These are phyloP conservation scores for Magnusiomyces sp. DNA, from an alignment of 1,139 yeast species.

Conservation along the genomic window DNA sequence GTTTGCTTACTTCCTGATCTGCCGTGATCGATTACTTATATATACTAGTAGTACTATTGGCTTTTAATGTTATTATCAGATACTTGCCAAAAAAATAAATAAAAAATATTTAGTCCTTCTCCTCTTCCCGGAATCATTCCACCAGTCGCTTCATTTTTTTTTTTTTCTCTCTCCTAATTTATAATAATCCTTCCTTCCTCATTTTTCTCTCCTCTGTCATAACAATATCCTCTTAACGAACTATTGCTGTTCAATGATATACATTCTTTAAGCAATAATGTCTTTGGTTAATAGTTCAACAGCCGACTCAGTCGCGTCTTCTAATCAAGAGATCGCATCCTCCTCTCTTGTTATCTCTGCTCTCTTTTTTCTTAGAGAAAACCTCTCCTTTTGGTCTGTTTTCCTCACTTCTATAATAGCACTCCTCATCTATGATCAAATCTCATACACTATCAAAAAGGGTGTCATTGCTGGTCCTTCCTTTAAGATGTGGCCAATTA, in stretches of 20 bases:
- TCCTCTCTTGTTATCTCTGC: slow-evolving; percentile 9
- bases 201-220: not conserved
- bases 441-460: slow-evolving; percentile 65
- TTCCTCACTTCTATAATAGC: slow-evolving; percentile 43
- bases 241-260: not conserved
- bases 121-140: not conserved
- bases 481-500: slow-evolving; percentile 82
- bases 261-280: not conserved
- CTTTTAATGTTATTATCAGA: too few relatives aligned
- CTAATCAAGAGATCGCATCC: not conserved
- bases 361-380: slow-evolving; percentile 7
- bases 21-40: too few relatives aligned
- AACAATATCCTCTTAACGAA: slow-evolving; percentile 1
- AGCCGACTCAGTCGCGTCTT: not conserved
- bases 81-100: too few relatives aligned
- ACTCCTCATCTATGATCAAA: slow-evolving; percentile 66
- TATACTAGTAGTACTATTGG: too few relatives aligned
- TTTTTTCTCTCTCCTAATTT: slow-evolving; percentile 2
- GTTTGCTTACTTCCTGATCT: too few relatives aligned
- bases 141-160: not conserved
- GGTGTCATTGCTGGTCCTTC: slow-evolving; percentile 87
- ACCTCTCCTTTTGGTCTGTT: slow-evolving; percentile 37
- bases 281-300: too few relatives aligned
- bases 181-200: slow-evolving; percentile 4
- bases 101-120: too few relatives aligned